phyloP scores from a whole-genome alignment of 495 filamentous ascomycete species.

The Hyaloscypha variabilis region DNA sequence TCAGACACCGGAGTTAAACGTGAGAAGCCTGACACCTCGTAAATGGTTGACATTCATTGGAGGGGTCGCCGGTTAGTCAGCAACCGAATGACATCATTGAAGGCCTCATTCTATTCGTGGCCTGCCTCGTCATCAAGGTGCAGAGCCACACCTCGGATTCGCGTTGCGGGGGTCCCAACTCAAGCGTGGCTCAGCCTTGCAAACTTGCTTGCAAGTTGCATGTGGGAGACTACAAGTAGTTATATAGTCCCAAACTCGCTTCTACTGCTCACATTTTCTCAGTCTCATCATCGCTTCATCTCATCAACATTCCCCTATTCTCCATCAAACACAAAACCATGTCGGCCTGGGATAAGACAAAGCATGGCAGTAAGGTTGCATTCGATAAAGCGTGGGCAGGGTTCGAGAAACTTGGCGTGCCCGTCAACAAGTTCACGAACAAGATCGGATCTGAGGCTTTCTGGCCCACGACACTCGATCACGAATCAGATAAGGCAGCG shows the following conservation, averaged over 20 bases:
- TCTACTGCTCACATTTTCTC: neutral
- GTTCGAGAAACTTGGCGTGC: constrained; percentile 57
- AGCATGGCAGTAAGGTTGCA: constrained; percentile 42
- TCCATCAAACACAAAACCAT: neutral
- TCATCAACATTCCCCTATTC: neutral
- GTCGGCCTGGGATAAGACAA: constrained; percentile 34
- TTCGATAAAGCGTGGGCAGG: constrained; percentile 48
- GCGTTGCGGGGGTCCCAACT: neutral
- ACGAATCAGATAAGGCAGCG: constrained; percentile 81
- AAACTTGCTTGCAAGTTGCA: neutral
- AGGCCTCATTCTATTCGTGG: neutral
- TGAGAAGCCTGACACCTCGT: no score
- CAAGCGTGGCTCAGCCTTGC: neutral
- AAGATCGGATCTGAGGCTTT: constrained; percentile 76
- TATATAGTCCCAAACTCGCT: neutral
- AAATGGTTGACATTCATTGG: neutral
- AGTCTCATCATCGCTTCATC: neutral
- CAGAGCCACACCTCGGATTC: no score
- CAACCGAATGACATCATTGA: neutral
- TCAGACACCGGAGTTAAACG: no score
- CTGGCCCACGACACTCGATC: constrained; percentile 78
- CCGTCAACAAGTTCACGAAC: constrained; percentile 75
- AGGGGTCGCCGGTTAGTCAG: neutral
- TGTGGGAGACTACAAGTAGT: neutral
- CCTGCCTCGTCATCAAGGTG: neutral